Evolutionary conservation across 2,329 filamentous ascomycete genomes (phyloP), one percentile per base, ranked within the genome.

Genomic region (Beauveria sp.): DNA sequence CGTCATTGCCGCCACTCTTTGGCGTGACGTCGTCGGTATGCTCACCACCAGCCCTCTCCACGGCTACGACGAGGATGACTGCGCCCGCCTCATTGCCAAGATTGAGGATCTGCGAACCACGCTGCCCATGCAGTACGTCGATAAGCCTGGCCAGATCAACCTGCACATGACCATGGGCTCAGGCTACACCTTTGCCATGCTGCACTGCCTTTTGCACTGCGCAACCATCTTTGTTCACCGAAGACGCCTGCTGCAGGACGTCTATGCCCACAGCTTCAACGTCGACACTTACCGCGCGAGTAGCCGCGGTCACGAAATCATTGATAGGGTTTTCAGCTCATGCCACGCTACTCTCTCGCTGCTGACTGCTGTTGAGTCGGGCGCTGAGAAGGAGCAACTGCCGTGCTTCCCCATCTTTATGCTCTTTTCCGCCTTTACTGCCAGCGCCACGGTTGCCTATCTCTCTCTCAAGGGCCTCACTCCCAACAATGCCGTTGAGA

Each of bases 111-210:
- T 85, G 12, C 80, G 83, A 37, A 75, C 75, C 63, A 79, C 79
- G 1, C 71, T 85, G 50, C 83, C 83, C 1, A 79, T 82, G 74
- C 83, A 85, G 70, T 84, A 83, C 61, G 76, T 82, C 63, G 83
- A 86, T 67, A 85, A 85, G 71, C 80, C 81, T 0, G 81, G 80
- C 44, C 83, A 86, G 71, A 83, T 85, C 68, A 82, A 80, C 67
- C 74, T 85, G 5, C 83, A 86, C 70, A 84, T 86, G 68, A 85
- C 83, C 22, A 85, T 85, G 83, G 83, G 83, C 41, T 84, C 82
- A 50, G 83, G 83, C 60, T 83, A 82, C 66, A 85, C 82, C 0
- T 86, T 83, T 68, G 82, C 83, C 64, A 84, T 86, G 80, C 77
- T 86, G 55, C 83, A 86, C 70, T 84, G 80, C 61, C 77, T 86